These are phyloP conservation scores for Fusarium veterinarium DNA, from an alignment of 2,329 filamentous ascomycete genomes.

Conservation along the genomic window DNA sequence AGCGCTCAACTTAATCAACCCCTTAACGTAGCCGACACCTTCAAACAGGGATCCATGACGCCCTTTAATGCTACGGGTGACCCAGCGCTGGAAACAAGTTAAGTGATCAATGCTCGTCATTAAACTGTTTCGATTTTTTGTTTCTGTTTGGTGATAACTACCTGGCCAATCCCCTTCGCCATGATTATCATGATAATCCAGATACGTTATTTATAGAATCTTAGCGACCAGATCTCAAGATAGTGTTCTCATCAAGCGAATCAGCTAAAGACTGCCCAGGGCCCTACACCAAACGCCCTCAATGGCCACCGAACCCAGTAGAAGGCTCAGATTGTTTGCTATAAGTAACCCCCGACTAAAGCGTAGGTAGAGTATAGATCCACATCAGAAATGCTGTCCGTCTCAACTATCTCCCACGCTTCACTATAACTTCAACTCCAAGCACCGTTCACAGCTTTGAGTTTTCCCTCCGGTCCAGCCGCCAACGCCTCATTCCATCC, in stretches of 20 bases:
- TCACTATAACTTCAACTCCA: constrained; percentile 8
- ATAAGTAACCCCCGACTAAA: constrained; percentile 10
- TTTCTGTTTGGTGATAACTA: neutral
- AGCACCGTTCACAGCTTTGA: constrained; percentile 16
- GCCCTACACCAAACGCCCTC: neutral
- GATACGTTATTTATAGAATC: neutral
- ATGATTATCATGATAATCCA: neutral
- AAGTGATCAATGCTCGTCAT: neutral
- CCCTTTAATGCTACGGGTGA: constrained; percentile 6
- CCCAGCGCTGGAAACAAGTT: constrained; percentile 8
- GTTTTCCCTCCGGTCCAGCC: constrained; percentile 14
- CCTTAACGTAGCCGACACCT: constrained; percentile 16
- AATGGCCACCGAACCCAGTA: neutral
- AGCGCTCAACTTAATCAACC: constrained; percentile 31
- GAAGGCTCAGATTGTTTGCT: constrained; percentile 3
- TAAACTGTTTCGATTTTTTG: constrained; percentile 6
- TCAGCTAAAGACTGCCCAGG: neutral
- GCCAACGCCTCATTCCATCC: constrained; percentile 38
- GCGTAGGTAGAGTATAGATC: constrained; percentile 18
- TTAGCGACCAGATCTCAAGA: neutral
- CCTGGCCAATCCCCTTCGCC: neutral
- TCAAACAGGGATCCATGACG: constrained; percentile 19
- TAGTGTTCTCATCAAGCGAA: neutral
- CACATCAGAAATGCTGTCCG: constrained; percentile 15
- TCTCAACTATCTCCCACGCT: neutral